Base-by-base conservation (phyloP, 495 filamentous ascomycete species). In the Chaetomium fimeti region DNA sequence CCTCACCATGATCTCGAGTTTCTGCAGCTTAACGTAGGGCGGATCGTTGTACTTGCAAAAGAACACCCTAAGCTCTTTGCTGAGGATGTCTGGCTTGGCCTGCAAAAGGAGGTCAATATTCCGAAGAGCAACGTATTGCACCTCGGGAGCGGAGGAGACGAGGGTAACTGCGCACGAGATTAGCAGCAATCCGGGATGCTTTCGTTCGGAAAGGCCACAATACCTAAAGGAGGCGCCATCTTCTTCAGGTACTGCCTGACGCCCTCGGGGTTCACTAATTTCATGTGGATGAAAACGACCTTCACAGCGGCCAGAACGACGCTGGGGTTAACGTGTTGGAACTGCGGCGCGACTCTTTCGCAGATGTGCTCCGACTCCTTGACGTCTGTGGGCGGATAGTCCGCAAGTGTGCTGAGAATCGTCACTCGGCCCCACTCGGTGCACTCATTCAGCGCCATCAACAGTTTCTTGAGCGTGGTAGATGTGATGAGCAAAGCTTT, bases 41-140 rank as follows among this genome's bases (percentile, higher is more conserved):
- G 94, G 94, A 72, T 98, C 94, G 74, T 98, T 97, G 80, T 98
- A 98, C 79, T 98, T 98, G 88, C 94, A 98, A 80, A 98, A 98
- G 80, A 98, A 98, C 2, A 98, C 94, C 54, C 94, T 87, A 57
- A 98, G 87, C 76, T 98, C 94, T 74, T 98, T 98, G 78, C 90
- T 94, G 2, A 98, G 81, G 56, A 98, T 97, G 71, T 96, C 93
- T 2, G 94, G 93, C 68, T 96, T 91, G 67, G 96, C 93, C 75
- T 98, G 94, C 40, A 98, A 82, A 6, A 98, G 81, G 52, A 98
- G 86, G 66, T 98, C 94, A 71, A 98, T 98, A 71, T 98, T 98
- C 57, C 94, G 81, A 59, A 98, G 78, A 24, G 94, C 94, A 52
- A 98, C 95, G 76, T 98, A 98, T 78, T 98, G 94, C 38, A 98